These are phyloP conservation scores for Astrephomene gubernaculifera DNA, from an alignment of 139 green algal species.

Conservation along the genomic window DNA sequence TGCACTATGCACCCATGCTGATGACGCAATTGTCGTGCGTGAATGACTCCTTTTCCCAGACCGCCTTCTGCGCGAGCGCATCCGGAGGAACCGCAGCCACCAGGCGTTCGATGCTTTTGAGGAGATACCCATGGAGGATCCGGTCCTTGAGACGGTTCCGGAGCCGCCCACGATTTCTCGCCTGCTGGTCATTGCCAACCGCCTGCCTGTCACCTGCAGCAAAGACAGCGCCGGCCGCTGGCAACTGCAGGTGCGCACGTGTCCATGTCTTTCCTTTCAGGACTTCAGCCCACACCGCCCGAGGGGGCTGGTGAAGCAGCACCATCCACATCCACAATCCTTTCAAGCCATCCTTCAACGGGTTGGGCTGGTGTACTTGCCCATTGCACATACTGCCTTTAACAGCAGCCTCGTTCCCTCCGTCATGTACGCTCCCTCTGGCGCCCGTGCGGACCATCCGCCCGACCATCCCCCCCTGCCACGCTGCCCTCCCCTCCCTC, in stretches of 20 bases:
- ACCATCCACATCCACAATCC: too few relatives aligned
- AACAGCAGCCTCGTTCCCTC: too few relatives aligned
- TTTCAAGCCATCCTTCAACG: too few relatives aligned
- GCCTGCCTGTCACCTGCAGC: constrained; percentile 91
- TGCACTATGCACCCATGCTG: not conserved
- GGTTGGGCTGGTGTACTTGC: too few relatives aligned
- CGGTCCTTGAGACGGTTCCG: constrained; percentile 41
- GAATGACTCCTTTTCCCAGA: constrained; percentile 58
- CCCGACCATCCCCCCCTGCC: too few relatives aligned
- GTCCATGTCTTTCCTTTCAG: not conserved
- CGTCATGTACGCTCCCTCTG: too few relatives aligned
- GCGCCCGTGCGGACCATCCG: too few relatives aligned
- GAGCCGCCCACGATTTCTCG: constrained; percentile 54
- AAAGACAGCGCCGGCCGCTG: constrained; percentile 79
- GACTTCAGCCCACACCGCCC: not conserved
- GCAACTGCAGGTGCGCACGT: constrained; percentile 79
- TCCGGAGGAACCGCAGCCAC: constrained; percentile 81
- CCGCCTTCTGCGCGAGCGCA: constrained; percentile 84
- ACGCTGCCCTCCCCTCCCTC: too few relatives aligned
- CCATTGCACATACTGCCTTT: too few relatives aligned
- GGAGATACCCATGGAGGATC: constrained; percentile 35
- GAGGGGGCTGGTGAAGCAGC: too few relatives aligned
- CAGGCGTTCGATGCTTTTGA: constrained; percentile 63
- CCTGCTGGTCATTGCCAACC: constrained; percentile 97
- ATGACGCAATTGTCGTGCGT: not conserved